Base-by-base conservation (phyloP, 495 filamentous ascomycete genomes). In the Ascobolus immersus region DNA sequence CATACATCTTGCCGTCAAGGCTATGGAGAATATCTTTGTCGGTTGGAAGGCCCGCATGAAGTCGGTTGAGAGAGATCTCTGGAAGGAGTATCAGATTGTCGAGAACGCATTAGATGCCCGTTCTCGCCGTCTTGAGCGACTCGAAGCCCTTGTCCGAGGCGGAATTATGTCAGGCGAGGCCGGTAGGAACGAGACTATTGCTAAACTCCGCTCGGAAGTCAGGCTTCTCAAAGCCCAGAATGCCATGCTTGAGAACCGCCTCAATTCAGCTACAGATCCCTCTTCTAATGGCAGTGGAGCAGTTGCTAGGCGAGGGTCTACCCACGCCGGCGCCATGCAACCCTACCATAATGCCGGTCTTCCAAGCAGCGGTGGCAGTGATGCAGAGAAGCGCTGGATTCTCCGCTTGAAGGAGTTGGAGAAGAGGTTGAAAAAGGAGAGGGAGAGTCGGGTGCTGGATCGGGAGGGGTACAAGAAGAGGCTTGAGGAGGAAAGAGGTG, bases 361-460 rank as follows among this genome's bases (percentile, higher is more conserved):
- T 27, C 3, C 6, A 3, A 27, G 14, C 25, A 27, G 25, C 25
- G 25, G 25, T 11, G 25, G 25, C 4, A 6, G 11, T 4, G 25
- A 55, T 1, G 63, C 64, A 34, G 72, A 86, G 36, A 68, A 73
- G 44, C 59, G 65, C 21, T 94, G 77, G 78, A 69, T 81, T 43
- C 64, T 89, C 28, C 58, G 89, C 13, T 55, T 96, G 12, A 64
- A 73, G 33, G 81, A 93, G 42, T 52, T 94, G 26, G 89, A 96
- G 60, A 65, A 71, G 45, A 65, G 82, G 41, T 59, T 96, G 18
- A 91, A 92, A 45, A 69, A 71, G 13, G 86, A 96, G 52, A 56
- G 86, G 7, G 86, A 93, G 49, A 82, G 68, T n/a, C 58, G 89
- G 23, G 48, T 82, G 17, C 51, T 86, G 28, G 86, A 96, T 55